Percentiles rank a stretch among this genome's conserved stretches.
phyloP scores from a whole-genome alignment of 1,284 basidiomycete genomes.

The Trametes polyzona region DNA sequence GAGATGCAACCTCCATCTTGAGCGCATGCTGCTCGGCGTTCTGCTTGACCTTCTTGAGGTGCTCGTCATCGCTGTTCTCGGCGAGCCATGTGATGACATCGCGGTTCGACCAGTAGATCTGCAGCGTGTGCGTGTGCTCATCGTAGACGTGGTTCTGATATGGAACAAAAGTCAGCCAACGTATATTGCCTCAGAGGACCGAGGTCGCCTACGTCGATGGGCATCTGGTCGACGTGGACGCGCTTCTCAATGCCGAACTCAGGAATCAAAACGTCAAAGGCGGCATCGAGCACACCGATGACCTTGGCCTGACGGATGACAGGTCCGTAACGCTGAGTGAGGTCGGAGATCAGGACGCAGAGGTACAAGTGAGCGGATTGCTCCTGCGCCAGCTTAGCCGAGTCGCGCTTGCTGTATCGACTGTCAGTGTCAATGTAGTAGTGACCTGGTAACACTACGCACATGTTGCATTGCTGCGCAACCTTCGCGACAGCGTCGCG shows the following conservation, averaged over 20 bases:
- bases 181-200: background rate
- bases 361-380: conserved; percentile 96
- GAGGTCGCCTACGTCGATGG: conserved; percentile 74
- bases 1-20: conserved; percentile 85
- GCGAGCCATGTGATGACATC: conserved; percentile 96
- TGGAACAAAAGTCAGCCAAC: background rate
- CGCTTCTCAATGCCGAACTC: conserved; percentile 98
- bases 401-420: conserved; percentile 78
- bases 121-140: conserved; percentile 86
- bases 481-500: conserved; percentile 97
- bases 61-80: conserved; percentile 93
- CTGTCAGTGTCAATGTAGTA: background rate
- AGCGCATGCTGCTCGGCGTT: conserved; percentile 83
- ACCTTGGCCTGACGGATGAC: conserved; percentile 94
- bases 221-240: conserved; percentile 98
- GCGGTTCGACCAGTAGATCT: conserved; percentile 89
- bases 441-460: conserved; percentile 30
- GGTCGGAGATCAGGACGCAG: conserved; percentile 90
- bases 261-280: conserved; percentile 93
- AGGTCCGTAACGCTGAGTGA: conserved; percentile 93
- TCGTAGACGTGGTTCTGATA: conserved; percentile 90
- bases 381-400: conserved; percentile 91
- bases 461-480: conserved; percentile 98
- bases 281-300: conserved; percentile 91
- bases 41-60: conserved; percentile 90